Conservation (phyloP, 2,329 filamentous ascomycete species). For the Tympanopsis confertula region DNA sequence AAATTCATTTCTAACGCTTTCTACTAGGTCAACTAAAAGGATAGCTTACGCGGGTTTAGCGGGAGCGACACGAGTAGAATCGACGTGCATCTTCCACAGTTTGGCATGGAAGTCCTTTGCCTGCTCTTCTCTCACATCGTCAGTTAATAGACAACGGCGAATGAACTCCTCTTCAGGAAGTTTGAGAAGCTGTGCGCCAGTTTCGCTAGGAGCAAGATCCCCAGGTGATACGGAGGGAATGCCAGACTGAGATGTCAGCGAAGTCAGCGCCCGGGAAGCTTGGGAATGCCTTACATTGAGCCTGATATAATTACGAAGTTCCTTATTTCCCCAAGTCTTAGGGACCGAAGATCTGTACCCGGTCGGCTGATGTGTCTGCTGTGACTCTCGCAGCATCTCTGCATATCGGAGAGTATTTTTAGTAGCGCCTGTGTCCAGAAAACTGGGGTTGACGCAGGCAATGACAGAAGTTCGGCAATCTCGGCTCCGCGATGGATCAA, state of each 20-base stretch:
- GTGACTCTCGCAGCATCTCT: conserved; percentile 28
- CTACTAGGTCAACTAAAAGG: no score
- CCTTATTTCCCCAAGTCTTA: conserved; percentile 24
- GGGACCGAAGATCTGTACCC: conserved; percentile 15
- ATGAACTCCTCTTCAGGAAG: conserved; percentile 26
- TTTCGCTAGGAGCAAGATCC: conserved; percentile 25
- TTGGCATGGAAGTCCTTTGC: conserved; percentile 27
- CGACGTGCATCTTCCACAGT: conserved; percentile 28
- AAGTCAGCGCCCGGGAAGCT: background rate
- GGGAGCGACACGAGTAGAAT: conserved; percentile 16
- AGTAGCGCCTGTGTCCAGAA: conserved; percentile 27
- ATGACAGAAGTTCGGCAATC: conserved; percentile 30
- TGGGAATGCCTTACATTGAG: conserved; percentile 1
- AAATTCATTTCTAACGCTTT: no score
- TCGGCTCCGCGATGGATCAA: conserved; percentile 26
- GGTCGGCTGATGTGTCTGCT: conserved; percentile 13
- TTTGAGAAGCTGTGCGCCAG: conserved; percentile 26
- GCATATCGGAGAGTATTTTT: conserved; percentile 37
- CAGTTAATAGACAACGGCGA: conserved; percentile 23
- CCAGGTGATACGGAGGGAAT: conserved; percentile 17
- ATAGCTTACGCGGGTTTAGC: no score
- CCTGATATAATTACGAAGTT: background rate
- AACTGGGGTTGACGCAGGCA: conserved; percentile 33
- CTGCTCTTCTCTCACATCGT: conserved; percentile 20
- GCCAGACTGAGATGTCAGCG: conserved; percentile 20